phyloP scores from a whole-genome alignment of 495 filamentous ascomycete genomes.

The Annulohypoxylon bovei region DNA sequence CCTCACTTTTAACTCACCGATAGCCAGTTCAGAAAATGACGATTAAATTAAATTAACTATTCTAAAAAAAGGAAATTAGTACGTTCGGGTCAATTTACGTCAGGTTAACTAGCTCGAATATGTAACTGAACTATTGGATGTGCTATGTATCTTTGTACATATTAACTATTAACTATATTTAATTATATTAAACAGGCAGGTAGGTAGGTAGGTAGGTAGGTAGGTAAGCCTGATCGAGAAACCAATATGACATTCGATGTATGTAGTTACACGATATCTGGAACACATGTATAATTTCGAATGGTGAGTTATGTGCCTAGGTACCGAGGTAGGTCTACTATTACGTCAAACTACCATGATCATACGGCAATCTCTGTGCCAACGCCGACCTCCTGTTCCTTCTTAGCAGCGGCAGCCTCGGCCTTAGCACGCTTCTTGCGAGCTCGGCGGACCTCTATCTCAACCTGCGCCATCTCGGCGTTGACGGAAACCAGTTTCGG shows the following conservation, averaged over 20 bases:
- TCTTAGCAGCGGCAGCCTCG: slow-evolving; percentile 30
- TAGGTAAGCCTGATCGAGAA: too few relatives aligned
- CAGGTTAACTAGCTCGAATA: not conserved
- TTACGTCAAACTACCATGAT: not conserved
- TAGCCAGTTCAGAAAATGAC: not conserved
- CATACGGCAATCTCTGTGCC: slow-evolving; percentile 26
- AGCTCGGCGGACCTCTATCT: slow-evolving; percentile 61
- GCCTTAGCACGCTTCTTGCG: slow-evolving; percentile 61
- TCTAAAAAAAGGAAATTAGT: not conserved
- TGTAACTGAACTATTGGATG: not conserved
- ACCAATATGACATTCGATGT: too few relatives aligned
- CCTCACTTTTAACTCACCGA: not conserved
- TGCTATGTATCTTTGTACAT: not conserved
- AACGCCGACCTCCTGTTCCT: slow-evolving; percentile 11
- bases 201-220: too few relatives aligned
- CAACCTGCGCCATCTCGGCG: slow-evolving; percentile 59
- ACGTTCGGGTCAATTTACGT: not conserved
- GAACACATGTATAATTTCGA: too few relatives aligned
- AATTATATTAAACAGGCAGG: not conserved
- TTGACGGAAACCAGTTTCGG: slow-evolving; percentile 56
- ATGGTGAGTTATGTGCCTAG: too few relatives aligned
- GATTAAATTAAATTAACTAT: not conserved
- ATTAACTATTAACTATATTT: not conserved
- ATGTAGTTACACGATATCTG: too few relatives aligned
- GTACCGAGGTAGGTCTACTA: too few relatives aligned